Conservation (phyloP, 2,329 filamentous ascomycete genomes). For the Sodiomyces alkalinus region DNA sequence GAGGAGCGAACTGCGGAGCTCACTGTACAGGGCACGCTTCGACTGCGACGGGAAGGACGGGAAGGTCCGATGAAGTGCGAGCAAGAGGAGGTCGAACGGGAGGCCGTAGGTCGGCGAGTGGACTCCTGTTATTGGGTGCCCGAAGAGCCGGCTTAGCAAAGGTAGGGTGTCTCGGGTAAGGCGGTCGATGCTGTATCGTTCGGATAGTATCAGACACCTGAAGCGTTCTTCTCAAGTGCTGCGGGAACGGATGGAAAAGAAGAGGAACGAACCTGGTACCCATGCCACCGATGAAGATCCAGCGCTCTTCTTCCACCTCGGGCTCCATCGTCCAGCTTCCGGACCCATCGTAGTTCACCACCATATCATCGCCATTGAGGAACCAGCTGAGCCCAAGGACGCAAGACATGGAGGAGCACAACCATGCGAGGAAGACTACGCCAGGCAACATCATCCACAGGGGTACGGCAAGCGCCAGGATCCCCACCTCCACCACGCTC, state of each 20-base stretch:
- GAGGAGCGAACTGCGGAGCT: conserved; percentile 19
- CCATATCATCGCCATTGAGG: conserved; percentile 13
- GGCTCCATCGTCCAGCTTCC: conserved; percentile 14
- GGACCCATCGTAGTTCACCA: conserved; percentile 8
- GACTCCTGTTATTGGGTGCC: conserved; percentile 30
- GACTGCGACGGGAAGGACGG: conserved; percentile 13
- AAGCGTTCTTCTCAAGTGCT: neutral
- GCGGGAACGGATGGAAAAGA: too few species aligned
- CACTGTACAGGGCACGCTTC: conserved; percentile 17
- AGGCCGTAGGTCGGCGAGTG: conserved; percentile 34
- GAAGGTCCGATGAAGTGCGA: conserved; percentile 17
- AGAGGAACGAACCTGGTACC: conserved; percentile 14
- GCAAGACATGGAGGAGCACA: conserved; percentile 8
- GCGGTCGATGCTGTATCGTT: too few species aligned
- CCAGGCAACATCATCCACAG: conserved; percentile 17
- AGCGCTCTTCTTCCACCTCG: conserved; percentile 15
- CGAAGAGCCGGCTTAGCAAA: conserved; percentile 19
- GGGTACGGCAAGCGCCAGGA: conserved; percentile 12
- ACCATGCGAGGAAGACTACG: conserved; percentile 13
- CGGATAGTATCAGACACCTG: too few species aligned
- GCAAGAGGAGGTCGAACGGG: conserved; percentile 31
- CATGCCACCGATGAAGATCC: conserved; percentile 19
- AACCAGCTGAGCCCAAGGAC: conserved; percentile 13
- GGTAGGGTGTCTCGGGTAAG: conserved; percentile 16
- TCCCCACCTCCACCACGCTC: conserved; percentile 11